Percentiles rank a stretch among this genome's conserved stretches.
These are phyloP conservation scores for Dispira parvispora DNA, from an alignment of 192 early-diverging fungal genomes.

Conservation along the genomic window DNA sequence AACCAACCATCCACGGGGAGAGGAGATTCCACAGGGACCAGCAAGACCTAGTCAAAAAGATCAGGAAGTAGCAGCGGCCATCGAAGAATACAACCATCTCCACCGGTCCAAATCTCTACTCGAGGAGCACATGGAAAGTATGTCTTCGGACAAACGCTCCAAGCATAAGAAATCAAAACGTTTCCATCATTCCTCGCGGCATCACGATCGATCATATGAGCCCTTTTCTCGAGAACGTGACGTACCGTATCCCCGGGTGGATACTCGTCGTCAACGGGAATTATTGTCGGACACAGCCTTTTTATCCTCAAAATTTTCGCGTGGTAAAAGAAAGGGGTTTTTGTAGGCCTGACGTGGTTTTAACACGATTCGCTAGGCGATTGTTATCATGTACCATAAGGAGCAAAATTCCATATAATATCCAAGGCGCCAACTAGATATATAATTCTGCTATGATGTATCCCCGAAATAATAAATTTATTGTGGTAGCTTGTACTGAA, in stretches of 20 bases:
- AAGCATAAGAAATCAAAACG: not conserved
- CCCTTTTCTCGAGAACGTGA: constrained; percentile 5
- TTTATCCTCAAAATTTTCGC: not conserved
- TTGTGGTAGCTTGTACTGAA: too few species aligned
- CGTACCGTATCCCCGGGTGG: not conserved
- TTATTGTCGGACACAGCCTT: not conserved
- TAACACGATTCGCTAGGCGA: not conserved
- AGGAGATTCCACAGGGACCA: not conserved
- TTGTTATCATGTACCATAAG: not conserved
- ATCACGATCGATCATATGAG: too few species aligned
- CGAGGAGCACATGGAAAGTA: constrained; percentile 2
- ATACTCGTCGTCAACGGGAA: not conserved
- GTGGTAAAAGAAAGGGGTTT: not conserved
- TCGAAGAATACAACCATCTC: not conserved
- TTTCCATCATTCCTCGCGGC: not conserved
- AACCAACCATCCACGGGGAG: not conserved
- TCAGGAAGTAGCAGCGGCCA: not conserved
- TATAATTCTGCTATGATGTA: too few species aligned
- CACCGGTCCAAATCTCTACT: constrained; percentile 3
- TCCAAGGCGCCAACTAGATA: too few species aligned
- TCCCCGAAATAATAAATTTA: too few species aligned
- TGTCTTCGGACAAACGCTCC: not conserved
- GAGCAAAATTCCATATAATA: too few species aligned
- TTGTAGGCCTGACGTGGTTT: not conserved
- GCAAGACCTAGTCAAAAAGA: not conserved